These are phyloP conservation scores for Parasitella parasitica DNA, from an alignment of 371 early-diverging fungal species.

Conservation along the genomic window DNA sequence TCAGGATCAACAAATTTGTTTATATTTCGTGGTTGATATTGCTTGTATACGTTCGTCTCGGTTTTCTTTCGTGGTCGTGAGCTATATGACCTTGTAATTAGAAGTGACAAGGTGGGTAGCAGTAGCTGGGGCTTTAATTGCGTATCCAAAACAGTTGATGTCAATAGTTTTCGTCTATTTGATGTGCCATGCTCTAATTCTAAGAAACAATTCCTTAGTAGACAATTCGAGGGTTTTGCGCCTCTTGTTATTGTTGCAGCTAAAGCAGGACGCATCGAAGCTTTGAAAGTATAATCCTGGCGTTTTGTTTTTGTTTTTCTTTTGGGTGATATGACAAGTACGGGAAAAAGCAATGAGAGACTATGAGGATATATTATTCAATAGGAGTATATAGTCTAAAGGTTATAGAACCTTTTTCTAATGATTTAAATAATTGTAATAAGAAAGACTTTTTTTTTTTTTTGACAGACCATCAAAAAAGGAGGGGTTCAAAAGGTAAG, in stretches of 20 bases:
- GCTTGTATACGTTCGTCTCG: background rate
- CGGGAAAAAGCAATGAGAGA: background rate
- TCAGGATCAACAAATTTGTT: constrained; percentile 13
- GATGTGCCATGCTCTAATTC: background rate
- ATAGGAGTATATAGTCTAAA: background rate
- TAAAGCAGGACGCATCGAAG: constrained; percentile 31
- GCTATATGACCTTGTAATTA: constrained; percentile 7
- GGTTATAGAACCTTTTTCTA: background rate
- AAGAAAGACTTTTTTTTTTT: constrained; percentile 2
- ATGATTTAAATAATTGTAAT: background rate
- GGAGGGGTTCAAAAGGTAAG: constrained; percentile 5
- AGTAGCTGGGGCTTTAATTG: background rate
- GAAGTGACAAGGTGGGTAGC: constrained; percentile 10
- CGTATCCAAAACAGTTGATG: background rate
- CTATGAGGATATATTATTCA: background rate
- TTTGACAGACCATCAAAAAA: background rate
- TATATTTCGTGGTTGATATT: constrained; percentile 10
- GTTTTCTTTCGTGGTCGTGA: background rate
- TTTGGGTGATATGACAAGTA: background rate
- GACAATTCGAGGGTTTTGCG: constrained; percentile 18
- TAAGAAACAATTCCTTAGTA: constrained; percentile 13
- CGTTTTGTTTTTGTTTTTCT: background rate
- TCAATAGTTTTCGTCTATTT: constrained; percentile 3
- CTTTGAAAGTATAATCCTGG: background rate
- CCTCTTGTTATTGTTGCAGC: constrained; percentile 24